phyloP scores from a whole-genome alignment of 2,329 filamentous ascomycete genomes.

The Ophiostoma himal-ulmi region DNA sequence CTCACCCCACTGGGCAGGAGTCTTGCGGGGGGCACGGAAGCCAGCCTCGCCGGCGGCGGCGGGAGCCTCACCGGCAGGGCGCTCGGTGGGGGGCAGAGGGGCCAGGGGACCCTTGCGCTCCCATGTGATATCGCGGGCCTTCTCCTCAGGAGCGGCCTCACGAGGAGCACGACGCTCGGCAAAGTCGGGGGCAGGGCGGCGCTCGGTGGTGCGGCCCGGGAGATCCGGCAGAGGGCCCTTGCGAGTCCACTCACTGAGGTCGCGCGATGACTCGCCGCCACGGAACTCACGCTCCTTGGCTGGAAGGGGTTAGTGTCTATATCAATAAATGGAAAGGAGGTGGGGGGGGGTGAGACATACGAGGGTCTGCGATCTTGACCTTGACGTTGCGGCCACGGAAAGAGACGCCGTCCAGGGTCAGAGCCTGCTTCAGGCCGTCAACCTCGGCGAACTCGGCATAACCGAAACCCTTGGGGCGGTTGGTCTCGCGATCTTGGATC shows the following conservation, averaged over 20 bases:
- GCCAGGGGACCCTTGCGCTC: slow-evolving; percentile 90
- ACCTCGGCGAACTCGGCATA: slow-evolving; percentile 89
- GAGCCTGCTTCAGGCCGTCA: slow-evolving; percentile 86
- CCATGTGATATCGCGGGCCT: slow-evolving; percentile 78
- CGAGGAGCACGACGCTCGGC: slow-evolving; percentile 64
- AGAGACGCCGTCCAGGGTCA: slow-evolving; percentile 71
- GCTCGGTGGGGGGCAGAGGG: slow-evolving; percentile 54
- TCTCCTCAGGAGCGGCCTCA: slow-evolving; percentile 65
- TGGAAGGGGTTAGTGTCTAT: slow-evolving; percentile 36
- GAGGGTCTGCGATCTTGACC: slow-evolving; percentile 94
- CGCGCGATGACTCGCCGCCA: slow-evolving; percentile 64
- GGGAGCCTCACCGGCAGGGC: slow-evolving; percentile 37
- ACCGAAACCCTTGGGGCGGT: slow-evolving; percentile 94
- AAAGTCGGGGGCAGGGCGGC: slow-evolving; percentile 44
- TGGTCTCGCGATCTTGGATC: slow-evolving; percentile 90
- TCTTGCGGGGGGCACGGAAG: slow-evolving; percentile 56
- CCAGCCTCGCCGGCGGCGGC: slow-evolving; percentile 55
- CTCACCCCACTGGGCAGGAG: slow-evolving; percentile 71
- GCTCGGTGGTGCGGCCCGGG: slow-evolving; percentile 39
- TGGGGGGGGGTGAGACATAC: slow-evolving; percentile 53
- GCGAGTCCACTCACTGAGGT: slow-evolving; percentile 85
- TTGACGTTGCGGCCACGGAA: slow-evolving; percentile 87
- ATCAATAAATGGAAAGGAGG: neutral
- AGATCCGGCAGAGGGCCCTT: slow-evolving; percentile 62
- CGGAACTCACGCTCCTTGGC: slow-evolving; percentile 74